Evolutionary conservation across 768 basidiomycete species (phyloP), one percentile per base, ranked within the genome.

Genomic region (Nevesoporus exiguus): DNA sequence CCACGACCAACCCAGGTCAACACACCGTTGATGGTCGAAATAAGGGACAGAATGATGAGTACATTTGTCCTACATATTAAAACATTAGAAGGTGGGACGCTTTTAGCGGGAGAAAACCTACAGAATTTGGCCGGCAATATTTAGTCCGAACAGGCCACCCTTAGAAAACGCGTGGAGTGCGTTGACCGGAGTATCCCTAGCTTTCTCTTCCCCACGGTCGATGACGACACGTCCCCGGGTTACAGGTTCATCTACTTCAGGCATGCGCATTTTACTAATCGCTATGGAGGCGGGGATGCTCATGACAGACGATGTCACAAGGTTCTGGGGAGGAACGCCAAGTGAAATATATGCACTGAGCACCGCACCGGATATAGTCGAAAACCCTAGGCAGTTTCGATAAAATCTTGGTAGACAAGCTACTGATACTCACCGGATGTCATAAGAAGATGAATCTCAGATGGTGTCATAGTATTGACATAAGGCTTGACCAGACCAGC

Each of bases 251-350:
- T 93, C 93, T 25, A 77, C 68, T 73, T 96, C 93, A 0, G 93
- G 93, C 31, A 85, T 60, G 41, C 93, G 89, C 62, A 95, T 76
- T 73, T 96, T 96, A 67, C 86, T 88, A 64, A 96, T 93, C 2
- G 93, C 82, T 67, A 96, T 94, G 14, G 92, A 93, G 0, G 93
- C 94, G 19, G 94, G 94, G 56, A 97, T 96, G 68, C 86, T 89
- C 93, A 96, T 96, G 55, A 95, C 87, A 8, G 90, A 92, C 6
- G 93, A 87, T 3, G 93, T 94, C 61, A 93, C 76, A 22, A 93
- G 76, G 65, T 89, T 93, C 68, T 86, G 80, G 5, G 89, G 69
- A 9, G 89, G 89, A 30, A 92, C 88, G 36, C 88, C 91, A 59
- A 87, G 75, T 58, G 67, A 74, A 66, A 94, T 88, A 68, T 95